Percentiles rank a stretch among this genome's conserved stretches.
phyloP scores from a whole-genome alignment of 768 basidiomycete species.

The Boletus coccyginus region DNA sequence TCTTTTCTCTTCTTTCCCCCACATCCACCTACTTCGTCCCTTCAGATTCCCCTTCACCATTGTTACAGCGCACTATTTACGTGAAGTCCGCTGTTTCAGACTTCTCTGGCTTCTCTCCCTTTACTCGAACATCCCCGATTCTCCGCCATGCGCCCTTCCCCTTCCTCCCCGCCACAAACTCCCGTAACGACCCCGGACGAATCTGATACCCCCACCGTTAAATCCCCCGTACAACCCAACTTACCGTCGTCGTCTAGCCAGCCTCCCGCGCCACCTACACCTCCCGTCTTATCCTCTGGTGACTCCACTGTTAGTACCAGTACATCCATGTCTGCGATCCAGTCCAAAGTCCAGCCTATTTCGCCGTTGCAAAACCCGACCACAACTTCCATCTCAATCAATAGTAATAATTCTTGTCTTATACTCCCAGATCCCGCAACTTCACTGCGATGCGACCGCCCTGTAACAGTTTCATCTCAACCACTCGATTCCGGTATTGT shows the following conservation, averaged over 20 bases:
- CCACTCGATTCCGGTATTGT: slow-evolving; percentile 12
- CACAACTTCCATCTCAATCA: slow-evolving; percentile 10
- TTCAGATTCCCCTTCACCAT: slow-evolving; percentile 6
- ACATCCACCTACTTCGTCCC: slow-evolving; percentile 20
- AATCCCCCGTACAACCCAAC: slow-evolving; percentile 5
- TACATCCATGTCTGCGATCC: slow-evolving; percentile 18
- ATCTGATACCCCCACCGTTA: slow-evolving; percentile 6
- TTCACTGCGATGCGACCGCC: slow-evolving; percentile 3
- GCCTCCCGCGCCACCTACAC: slow-evolving; percentile 22
- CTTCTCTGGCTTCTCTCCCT: slow-evolving; percentile 12
- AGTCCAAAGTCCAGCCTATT: slow-evolving; percentile 21
- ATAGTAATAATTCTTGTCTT: slow-evolving; percentile 22
- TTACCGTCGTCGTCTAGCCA: slow-evolving; percentile 14
- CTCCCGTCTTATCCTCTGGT: slow-evolving; percentile 6
- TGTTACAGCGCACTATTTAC: slow-evolving; percentile 20
- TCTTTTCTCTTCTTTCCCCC: slow-evolving; percentile 10
- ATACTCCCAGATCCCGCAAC: slow-evolving; percentile 11
- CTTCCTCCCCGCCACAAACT: slow-evolving; percentile 26
- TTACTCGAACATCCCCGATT: slow-evolving; percentile 21
- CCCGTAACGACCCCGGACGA: slow-evolving; percentile 19
- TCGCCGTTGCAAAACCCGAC: slow-evolving; percentile 11
- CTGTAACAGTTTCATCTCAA: slow-evolving; percentile 10
- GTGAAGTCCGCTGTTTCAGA: slow-evolving; percentile 14
- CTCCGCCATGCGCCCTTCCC: slow-evolving; percentile 25
- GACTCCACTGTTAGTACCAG: slow-evolving; percentile 9